Conservation (phyloP, 2,329 filamentous ascomycete species). For the Bipolaris gigantea region DNA sequence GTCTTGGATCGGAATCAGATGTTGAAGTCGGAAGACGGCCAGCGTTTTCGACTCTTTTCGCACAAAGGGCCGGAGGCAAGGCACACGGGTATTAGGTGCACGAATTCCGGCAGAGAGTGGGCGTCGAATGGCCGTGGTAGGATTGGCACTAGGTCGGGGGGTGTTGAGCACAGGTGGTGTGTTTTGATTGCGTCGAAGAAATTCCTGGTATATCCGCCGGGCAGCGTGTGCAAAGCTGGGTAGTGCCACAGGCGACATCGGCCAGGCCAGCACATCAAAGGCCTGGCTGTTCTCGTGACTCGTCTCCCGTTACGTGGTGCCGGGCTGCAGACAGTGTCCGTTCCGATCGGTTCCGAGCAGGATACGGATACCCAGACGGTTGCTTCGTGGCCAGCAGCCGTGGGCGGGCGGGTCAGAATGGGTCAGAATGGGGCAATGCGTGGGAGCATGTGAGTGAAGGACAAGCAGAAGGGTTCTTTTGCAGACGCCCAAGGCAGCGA, state of each 20-base stretch:
- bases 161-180: background rate
- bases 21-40: conserved; percentile 3
- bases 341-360: conserved; percentile 38
- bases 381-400: conserved; percentile 7
- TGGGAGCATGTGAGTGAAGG: background rate
- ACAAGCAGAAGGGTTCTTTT: conserved; percentile 9
- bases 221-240: conserved; percentile 11
- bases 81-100: conserved; percentile 25
- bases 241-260: conserved; percentile 40
- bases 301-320: conserved; percentile 22
- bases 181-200: conserved; percentile 3
- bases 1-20: background rate
- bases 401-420: conserved; percentile 19
- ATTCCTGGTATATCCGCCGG: conserved; percentile 36
- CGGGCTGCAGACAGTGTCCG: conserved; percentile 18
- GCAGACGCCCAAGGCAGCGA: background rate
- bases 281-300: conserved; percentile 41
- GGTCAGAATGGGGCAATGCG: conserved; percentile 7
- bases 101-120: conserved; percentile 9
- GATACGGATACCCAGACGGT: conserved; percentile 5
- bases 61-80: conserved; percentile 9
- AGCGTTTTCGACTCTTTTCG: conserved; percentile 18
- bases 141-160: conserved; percentile 16
- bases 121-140: conserved; percentile 9
- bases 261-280: conserved; percentile 26